Percentiles rank a stretch among this genome's conserved stretches.
phyloP scores from a whole-genome alignment of 129 eudicot genomes.

The Calendula officinalis region DNA sequence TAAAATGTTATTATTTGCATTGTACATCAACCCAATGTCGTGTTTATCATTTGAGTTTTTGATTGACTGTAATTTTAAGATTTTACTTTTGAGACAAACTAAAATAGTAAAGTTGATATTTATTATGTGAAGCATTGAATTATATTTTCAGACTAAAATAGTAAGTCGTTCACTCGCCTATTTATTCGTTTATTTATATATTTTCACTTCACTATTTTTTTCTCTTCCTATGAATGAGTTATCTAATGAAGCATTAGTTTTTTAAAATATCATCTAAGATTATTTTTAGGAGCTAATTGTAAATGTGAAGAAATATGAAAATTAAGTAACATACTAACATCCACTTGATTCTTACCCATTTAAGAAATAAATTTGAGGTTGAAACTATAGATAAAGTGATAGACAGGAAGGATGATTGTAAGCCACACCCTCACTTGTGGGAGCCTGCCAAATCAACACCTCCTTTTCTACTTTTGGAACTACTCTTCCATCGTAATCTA shows the following conservation, averaged over 20 bases:
- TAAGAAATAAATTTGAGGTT: slow-evolving; percentile 37
- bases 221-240: not conserved
- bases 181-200: too few relatives aligned
- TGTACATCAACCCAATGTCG: too few relatives aligned
- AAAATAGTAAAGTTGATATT: too few relatives aligned
- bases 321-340: slow-evolving; percentile 20
- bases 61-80: too few relatives aligned
- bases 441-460: slow-evolving; percentile 28
- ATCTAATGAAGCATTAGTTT: not conserved
- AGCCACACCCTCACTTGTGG: slow-evolving; percentile 53
- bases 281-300: not conserved
- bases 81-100: too few relatives aligned
- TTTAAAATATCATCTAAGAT: not conserved
- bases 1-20: too few relatives aligned
- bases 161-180: too few relatives aligned
- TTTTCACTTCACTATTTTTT: not conserved
- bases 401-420: slow-evolving; percentile 28
- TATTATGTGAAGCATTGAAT: too few relatives aligned
- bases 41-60: too few relatives aligned
- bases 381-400: slow-evolving; percentile 58
- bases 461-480: slow-evolving; percentile 10
- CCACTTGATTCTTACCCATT: slow-evolving; percentile 31
- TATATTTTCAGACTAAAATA: too few relatives aligned
- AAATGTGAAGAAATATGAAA: not conserved
- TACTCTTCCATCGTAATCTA: slow-evolving; percentile 11